phyloP scores from a whole-genome alignment of 441 rosid genomes.

The Flueggea neowawraea region DNA sequence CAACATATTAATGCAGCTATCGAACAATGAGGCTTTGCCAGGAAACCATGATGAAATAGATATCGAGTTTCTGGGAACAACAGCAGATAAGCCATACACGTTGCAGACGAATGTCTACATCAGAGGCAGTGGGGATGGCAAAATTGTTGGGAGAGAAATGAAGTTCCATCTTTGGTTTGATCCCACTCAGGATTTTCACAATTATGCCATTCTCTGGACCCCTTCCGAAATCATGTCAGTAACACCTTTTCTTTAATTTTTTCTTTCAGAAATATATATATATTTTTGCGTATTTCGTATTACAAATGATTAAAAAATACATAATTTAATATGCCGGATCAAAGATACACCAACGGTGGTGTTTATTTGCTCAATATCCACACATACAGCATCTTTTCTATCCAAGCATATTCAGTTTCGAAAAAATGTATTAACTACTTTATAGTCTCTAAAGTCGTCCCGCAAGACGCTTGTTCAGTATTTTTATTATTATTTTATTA shows the following conservation, averaged over 20 bases:
- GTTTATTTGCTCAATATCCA: too few species aligned
- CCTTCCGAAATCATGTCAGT: conserved; percentile 86
- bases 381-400: too few species aligned
- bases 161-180: conserved; percentile 94
- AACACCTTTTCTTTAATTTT: not conserved
- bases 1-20: conserved; percentile 40
- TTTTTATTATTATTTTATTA: too few species aligned
- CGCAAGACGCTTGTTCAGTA: too few species aligned
- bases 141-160: conserved; percentile 89
- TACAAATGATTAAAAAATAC: not conserved
- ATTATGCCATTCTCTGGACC: conserved; percentile 83
- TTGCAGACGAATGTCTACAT: conserved; percentile 94
- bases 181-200: conserved; percentile 78
- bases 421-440: too few species aligned
- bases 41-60: conserved; percentile 94
- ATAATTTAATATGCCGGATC: too few species aligned
- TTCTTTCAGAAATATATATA: not conserved
- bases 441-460: too few species aligned
- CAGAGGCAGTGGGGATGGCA: conserved; percentile 94
- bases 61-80: conserved; percentile 90
- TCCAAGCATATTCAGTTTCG: too few species aligned
- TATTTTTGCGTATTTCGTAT: not conserved
- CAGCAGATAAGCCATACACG: conserved; percentile 81
- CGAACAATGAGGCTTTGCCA: conserved; percentile 82
- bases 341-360: too few species aligned